Evolutionary conservation across 2,329 filamentous ascomycete species (phyloP).

Genomic region (Colletotrichum brevisporum): DNA sequence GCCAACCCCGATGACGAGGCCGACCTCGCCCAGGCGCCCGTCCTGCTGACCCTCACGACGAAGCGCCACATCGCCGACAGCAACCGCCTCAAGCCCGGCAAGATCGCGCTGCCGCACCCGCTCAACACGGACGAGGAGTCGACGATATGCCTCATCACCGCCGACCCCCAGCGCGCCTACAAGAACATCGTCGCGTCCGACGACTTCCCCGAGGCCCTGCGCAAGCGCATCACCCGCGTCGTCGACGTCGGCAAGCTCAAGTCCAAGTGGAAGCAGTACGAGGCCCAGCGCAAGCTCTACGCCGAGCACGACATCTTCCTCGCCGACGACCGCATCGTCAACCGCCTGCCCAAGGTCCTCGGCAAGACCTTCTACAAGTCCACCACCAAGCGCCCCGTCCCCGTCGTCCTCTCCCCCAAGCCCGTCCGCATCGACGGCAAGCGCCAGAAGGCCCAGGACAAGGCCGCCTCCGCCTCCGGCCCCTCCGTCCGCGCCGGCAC

Average conservation of each 20-base stretch:
- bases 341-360: constrained; percentile 72
- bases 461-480: constrained; percentile 48
- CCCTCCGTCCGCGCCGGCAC: constrained; percentile 61
- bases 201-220: constrained; percentile 77
- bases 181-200: constrained; percentile 85
- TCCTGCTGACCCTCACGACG: constrained; percentile 75
- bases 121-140: constrained; percentile 76
- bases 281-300: constrained; percentile 86
- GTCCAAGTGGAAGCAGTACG: constrained; percentile 89
- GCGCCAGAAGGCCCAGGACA: constrained; percentile 70
- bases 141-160: constrained; percentile 89
- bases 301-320: constrained; percentile 94
- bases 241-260: constrained; percentile 86
- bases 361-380: constrained; percentile 95
- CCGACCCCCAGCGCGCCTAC: constrained; percentile 85
- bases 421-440: constrained; percentile 73
- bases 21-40: constrained; percentile 62
- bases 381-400: constrained; percentile 87
- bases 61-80: constrained; percentile 80
- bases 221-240: constrained; percentile 79
- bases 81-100: constrained; percentile 84
- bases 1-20: constrained; percentile 60
- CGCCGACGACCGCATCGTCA: constrained; percentile 88
- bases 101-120: constrained; percentile 83
- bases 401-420: constrained; percentile 78